These are phyloP conservation scores for Coniochaeta sp. DNA, from an alignment of 2,329 filamentous ascomycete genomes.

Conservation along the genomic window DNA sequence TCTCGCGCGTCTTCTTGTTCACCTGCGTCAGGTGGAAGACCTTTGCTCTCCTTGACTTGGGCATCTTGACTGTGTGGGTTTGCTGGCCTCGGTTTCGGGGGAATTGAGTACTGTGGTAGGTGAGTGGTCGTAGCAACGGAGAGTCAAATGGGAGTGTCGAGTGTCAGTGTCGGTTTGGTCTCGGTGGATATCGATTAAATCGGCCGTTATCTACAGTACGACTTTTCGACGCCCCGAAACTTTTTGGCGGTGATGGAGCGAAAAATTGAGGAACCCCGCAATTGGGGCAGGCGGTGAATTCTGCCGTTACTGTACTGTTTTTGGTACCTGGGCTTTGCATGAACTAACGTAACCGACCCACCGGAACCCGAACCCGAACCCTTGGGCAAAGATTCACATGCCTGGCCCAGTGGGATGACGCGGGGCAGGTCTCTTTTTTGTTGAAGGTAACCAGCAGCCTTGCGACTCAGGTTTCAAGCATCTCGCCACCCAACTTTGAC, in stretches of 20 bases:
- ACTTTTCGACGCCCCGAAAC: neutral
- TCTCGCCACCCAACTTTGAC: conserved; percentile 1
- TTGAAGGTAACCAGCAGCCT: neutral
- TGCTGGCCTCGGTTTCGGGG: neutral
- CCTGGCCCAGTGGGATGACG: neutral
- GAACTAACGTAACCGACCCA: too few relatives aligned
- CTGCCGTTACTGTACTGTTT: too few relatives aligned
- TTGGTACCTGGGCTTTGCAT: too few relatives aligned
- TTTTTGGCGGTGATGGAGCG: conserved; percentile 1
- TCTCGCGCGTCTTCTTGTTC: conserved; percentile 85
- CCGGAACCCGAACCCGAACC: neutral
- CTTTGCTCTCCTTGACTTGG: conserved; percentile 89
- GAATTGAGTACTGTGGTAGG: neutral
- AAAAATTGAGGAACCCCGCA: conserved; percentile 2
- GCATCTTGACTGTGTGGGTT: conserved; percentile 54
- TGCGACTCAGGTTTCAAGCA: neutral
- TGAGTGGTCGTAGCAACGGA: too few relatives aligned
- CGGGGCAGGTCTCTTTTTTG: neutral
- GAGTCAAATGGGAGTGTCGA: neutral
- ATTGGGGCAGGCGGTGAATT: neutral
- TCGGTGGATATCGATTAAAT: neutral
- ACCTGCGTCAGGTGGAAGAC: conserved; percentile 88
- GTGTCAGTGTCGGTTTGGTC: neutral
- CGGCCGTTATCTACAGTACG: neutral
- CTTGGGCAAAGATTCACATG: neutral